Base-by-base conservation (phyloP, 2,329 filamentous ascomycete species). In the Claviceps sp. region DNA sequence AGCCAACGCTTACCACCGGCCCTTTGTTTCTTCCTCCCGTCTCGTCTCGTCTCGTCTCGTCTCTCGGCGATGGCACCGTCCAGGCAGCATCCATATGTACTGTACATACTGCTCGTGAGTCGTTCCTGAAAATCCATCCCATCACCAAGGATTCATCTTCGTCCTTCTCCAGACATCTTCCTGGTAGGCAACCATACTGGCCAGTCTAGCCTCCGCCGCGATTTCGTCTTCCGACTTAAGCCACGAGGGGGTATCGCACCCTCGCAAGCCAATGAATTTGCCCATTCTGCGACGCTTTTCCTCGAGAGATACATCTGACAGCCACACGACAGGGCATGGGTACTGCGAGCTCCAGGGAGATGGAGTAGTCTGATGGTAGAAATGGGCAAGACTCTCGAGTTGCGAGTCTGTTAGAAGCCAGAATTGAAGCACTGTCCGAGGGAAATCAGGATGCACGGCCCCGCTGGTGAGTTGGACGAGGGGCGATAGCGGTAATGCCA, bases 281-380 rank as follows among this genome's bases (percentile, higher is more conserved):
- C 85, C 85, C 62, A 89, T 79, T 67, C 82, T 81, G 56, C 84
- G 72, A 56, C 85, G 74, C 73, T 89, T 89, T 62, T 89, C 76
- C 64, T 82, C 78, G 26, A 82, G 64, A 2, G 71, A 66, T 54
- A 81, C 64, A 54, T 73, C 67, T 5, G 66, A 65, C 2, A 66
- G 64, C 85, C 84, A 89, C 50, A 71, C 66, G 61, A 89, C 77
- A n/a, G 78, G 80, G 57, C 79, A 81, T 0, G 85, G 85, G 64
- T 89, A 89, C 55, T 77, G 71, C 48, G 64, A 57, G 2, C 76
- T 75, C 70, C 73, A 80, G n/a, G 64, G 62, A 54, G 70, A 70
- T 1, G 78, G 80, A 1, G 74, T 78, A 53, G 74, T 74, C 69
- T 89, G 85, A 68, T 86, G 82, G 70, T 89, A 89, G 68, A 85